These are phyloP conservation scores for Pestalotiopsis sp. DNA, from an alignment of 2,329 filamentous ascomycete genomes.

Conservation along the genomic window DNA sequence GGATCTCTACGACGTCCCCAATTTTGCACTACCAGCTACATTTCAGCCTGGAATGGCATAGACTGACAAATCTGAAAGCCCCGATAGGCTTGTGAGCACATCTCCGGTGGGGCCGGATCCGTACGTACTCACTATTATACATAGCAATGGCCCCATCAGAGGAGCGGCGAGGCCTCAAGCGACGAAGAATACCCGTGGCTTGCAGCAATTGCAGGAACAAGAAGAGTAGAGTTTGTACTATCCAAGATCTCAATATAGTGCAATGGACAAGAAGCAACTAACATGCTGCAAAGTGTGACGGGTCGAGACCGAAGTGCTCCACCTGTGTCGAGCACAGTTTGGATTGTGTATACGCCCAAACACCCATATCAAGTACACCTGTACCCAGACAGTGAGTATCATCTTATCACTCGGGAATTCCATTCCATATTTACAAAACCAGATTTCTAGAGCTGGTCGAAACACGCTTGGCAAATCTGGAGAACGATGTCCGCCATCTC, in stretches of 20 bases:
- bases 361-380: slow-evolving; percentile 1
- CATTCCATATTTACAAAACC: neutral
- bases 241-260: neutral
- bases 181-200: slow-evolving; percentile 9
- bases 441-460: slow-evolving; percentile 11
- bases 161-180: neutral
- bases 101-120: neutral
- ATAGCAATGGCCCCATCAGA: neutral
- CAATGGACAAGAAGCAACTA: neutral
- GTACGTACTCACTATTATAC: neutral
- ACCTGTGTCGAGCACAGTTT: slow-evolving; percentile 1
- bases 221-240: slow-evolving; percentile 7
- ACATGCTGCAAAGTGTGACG: slow-evolving; percentile 2
- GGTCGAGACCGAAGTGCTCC: slow-evolving; percentile 8
- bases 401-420: neutral
- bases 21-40: neutral
- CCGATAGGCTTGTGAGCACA: neutral
- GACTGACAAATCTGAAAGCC: neutral
- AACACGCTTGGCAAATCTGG: slow-evolving; percentile 7
- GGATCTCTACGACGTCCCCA: no score
- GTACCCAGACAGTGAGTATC: slow-evolving; percentile 4
- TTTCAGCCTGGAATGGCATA: neutral
- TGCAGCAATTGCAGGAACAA: slow-evolving; percentile 10
- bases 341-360: slow-evolving; percentile 11
- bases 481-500: slow-evolving; percentile 8